These are phyloP conservation scores for Dioscorea zingiberensis DNA, from an alignment of 106 monocot genomes.

Conservation along the genomic window DNA sequence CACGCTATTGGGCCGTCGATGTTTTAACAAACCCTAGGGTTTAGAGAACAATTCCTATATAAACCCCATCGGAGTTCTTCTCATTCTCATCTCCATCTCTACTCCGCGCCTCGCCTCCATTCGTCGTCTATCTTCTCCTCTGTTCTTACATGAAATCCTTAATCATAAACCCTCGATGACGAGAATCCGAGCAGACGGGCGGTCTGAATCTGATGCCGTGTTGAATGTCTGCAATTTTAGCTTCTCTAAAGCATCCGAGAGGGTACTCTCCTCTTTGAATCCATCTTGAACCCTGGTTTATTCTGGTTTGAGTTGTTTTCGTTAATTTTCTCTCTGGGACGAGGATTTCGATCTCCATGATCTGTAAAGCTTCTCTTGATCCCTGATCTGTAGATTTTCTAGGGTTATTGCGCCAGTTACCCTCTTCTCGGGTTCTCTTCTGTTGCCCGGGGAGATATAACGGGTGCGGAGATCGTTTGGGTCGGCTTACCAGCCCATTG, in stretches of 20 bases:
- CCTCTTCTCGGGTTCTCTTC: constrained; percentile 5
- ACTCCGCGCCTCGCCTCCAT: no score
- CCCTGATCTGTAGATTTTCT: not conserved
- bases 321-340: constrained; percentile 5
- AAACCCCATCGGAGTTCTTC: no score
- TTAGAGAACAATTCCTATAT: no score
- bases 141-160: no score
- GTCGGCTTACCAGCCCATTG: constrained; percentile 46
- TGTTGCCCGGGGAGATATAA: constrained; percentile 17
- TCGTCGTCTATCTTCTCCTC: no score
- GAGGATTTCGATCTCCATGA: constrained; percentile 25
- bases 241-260: constrained; percentile 23
- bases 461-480: constrained; percentile 20
- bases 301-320: no score
- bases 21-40: no score
- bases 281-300: no score
- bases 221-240: constrained; percentile 39
- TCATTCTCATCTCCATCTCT: no score
- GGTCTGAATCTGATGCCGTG: constrained; percentile 61
- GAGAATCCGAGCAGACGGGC: constrained; percentile 47
- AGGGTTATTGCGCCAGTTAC: constrained; percentile 8
- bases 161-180: constrained; percentile 30
- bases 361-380: constrained; percentile 26
- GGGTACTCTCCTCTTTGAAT: not conserved
- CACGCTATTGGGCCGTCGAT: no score